Percentiles rank a stretch among this genome's conserved stretches.
Conservation (phyloP, 2,329 filamentous ascomycete genomes). For the Gremmenia infestans region DNA sequence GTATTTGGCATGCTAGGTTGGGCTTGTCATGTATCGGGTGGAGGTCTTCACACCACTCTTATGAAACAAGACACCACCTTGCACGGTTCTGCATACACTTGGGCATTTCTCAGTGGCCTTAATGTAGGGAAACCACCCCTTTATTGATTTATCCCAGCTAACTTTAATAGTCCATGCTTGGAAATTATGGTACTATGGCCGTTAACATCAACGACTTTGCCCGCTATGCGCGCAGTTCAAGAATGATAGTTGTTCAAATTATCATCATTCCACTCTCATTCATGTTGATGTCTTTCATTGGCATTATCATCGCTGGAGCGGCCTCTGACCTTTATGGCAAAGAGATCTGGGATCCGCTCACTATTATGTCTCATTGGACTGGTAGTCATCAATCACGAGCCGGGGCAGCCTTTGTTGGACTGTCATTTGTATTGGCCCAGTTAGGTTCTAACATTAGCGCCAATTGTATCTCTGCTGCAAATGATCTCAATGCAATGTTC, state of each 20-base stretch:
- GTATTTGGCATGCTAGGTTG: neutral
- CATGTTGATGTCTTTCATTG: slow-evolving; percentile 34
- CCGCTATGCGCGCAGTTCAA: slow-evolving; percentile 26
- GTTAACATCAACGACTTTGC: slow-evolving; percentile 39
- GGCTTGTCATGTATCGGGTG: neutral
- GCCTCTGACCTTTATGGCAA: slow-evolving; percentile 46
- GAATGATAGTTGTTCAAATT: neutral
- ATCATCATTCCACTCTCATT: slow-evolving; percentile 6
- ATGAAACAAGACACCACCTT: neutral
- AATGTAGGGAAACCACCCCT: neutral
- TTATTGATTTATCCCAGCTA: too few relatives aligned
- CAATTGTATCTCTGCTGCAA: slow-evolving; percentile 43
- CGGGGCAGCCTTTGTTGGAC: slow-evolving; percentile 42
- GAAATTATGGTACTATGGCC: slow-evolving; percentile 10
- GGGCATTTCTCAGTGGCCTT: neutral
- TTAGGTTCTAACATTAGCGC: slow-evolving; percentile 48
- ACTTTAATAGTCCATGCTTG: neutral
- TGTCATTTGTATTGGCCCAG: slow-evolving; percentile 38
- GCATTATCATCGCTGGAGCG: slow-evolving; percentile 47
- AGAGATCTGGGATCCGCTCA: slow-evolving; percentile 42
- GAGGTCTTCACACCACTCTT: neutral
- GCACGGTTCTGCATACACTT: neutral
- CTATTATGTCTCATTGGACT: slow-evolving; percentile 39
- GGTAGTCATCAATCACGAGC: slow-evolving; percentile 24
- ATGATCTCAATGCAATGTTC: slow-evolving; percentile 40